Percentiles rank a stretch among this genome's conserved stretches.
These are phyloP conservation scores for Ophiostoma australiae DNA, from an alignment of 2,329 filamentous ascomycete genomes.

Conservation along the genomic window DNA sequence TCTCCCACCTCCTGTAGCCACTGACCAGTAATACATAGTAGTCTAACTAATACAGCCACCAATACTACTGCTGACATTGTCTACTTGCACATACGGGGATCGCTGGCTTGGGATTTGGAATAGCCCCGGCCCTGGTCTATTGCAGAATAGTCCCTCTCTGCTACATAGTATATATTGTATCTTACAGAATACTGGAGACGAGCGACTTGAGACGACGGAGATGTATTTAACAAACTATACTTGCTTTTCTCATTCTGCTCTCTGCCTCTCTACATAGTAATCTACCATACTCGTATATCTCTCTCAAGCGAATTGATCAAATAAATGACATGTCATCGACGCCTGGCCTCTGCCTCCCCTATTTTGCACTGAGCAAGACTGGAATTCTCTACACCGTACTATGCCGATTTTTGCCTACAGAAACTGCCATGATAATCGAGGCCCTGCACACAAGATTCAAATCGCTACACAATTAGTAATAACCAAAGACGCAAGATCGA, in stretches of 20 bases:
- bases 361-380: no score
- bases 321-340: background rate
- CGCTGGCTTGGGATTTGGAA: conserved; percentile 1
- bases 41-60: background rate
- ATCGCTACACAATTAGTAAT: no score
- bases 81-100: background rate
- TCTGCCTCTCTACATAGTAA: no score
- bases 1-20: background rate
- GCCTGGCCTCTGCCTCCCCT: no score
- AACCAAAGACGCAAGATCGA: no score
- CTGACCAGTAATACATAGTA: no score
- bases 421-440: no score
- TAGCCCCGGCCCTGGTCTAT: background rate
- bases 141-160: background rate
- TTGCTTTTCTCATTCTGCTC: background rate
- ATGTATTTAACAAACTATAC: conserved; percentile 1
- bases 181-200: background rate
- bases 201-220: background rate
- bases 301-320: no score
- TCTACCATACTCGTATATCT: no score
- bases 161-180: background rate
- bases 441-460: no score
- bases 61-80: background rate
- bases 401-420: no score
- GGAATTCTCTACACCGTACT: no score